phyloP scores from a whole-genome alignment of 2,329 filamentous ascomycete genomes.

The Curvularia eragrostidis region DNA sequence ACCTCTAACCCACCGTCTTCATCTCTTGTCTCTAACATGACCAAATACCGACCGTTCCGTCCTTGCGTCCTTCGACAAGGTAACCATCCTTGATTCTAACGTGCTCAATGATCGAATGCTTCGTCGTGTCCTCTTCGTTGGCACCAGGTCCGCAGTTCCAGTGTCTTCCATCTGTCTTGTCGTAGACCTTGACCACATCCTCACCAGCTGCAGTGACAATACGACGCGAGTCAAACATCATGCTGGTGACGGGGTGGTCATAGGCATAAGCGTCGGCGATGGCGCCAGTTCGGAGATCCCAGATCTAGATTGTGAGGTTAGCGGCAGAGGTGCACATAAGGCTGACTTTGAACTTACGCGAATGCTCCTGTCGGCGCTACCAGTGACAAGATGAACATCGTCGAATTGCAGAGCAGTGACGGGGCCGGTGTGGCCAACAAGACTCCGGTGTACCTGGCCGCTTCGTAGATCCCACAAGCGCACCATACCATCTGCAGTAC shows the following conservation, averaged over 20 bases:
- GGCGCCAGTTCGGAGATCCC: slow-evolving; percentile 94
- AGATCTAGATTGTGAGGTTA: slow-evolving; percentile 71
- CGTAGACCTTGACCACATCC: slow-evolving; percentile 95
- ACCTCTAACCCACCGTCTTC: background rate
- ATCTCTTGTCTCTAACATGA: slow-evolving; percentile 37
- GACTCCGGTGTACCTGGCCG: slow-evolving; percentile 93
- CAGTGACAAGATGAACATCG: slow-evolving; percentile 92
- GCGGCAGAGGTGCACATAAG: background rate
- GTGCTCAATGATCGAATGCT: slow-evolving; percentile 68
- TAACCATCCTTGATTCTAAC: slow-evolving; percentile 95
- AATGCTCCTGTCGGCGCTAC: slow-evolving; percentile 89
- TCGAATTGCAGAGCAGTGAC: slow-evolving; percentile 97
- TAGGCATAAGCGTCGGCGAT: slow-evolving; percentile 97
- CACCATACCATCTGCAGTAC: slow-evolving; percentile 97
- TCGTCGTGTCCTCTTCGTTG: slow-evolving; percentile 70
- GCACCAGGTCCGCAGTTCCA: slow-evolving; percentile 93
- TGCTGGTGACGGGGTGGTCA: slow-evolving; percentile 86
- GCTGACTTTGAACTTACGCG: slow-evolving; percentile 69
- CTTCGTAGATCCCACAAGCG: slow-evolving; percentile 94
- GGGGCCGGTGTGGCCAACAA: slow-evolving; percentile 93
- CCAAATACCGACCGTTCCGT: slow-evolving; percentile 92
- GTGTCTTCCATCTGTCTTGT: slow-evolving; percentile 93
- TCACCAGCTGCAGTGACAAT: slow-evolving; percentile 92
- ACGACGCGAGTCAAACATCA: slow-evolving; percentile 93
- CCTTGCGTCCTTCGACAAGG: slow-evolving; percentile 84